Percentiles rank a stretch among this genome's conserved stretches.
These are phyloP conservation scores for Clohesyomyces aquaticus DNA, from an alignment of 495 filamentous ascomycete species.

Conservation along the genomic window DNA sequence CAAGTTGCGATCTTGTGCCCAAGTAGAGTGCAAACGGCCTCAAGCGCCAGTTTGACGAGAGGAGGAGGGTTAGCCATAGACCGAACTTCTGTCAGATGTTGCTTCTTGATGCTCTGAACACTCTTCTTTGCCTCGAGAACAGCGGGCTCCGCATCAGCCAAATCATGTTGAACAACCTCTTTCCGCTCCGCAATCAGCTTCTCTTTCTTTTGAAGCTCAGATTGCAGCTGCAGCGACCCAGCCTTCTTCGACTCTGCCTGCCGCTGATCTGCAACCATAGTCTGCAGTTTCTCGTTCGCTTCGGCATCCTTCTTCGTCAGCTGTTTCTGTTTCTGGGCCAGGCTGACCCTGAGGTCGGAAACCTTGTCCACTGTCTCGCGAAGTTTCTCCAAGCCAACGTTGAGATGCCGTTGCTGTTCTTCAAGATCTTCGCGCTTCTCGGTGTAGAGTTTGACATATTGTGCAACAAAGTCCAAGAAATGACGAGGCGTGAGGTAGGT, in stretches of 20 bases:
- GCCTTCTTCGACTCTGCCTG: slow-evolving; percentile 92
- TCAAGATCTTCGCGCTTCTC: slow-evolving; percentile 98
- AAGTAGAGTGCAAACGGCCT: slow-evolving; percentile 91
- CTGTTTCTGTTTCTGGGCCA: slow-evolving; percentile 91
- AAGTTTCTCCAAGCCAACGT: slow-evolving; percentile 97
- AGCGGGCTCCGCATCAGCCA: slow-evolving; percentile 90
- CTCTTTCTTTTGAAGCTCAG: slow-evolving; percentile 85
- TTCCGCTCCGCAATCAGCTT: slow-evolving; percentile 79
- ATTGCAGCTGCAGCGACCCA: slow-evolving; percentile 84
- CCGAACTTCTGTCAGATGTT: slow-evolving; percentile 95
- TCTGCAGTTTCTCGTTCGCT: slow-evolving; percentile 94
- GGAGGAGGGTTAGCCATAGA: slow-evolving; percentile 91
- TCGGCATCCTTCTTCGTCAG: slow-evolving; percentile 91
- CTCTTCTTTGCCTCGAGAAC: slow-evolving; percentile 91
- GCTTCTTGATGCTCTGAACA: slow-evolving; percentile 95
- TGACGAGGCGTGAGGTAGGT: slow-evolving; percentile 95
- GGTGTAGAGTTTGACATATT: slow-evolving; percentile 96
- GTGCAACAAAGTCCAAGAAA: slow-evolving; percentile 96
- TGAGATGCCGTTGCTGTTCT: slow-evolving; percentile 96
- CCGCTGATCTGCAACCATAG: slow-evolving; percentile 94
- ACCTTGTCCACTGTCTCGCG: slow-evolving; percentile 98
- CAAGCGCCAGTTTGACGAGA: slow-evolving; percentile 88
- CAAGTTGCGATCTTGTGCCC: slow-evolving; percentile 89
- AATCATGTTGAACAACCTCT: slow-evolving; percentile 83
- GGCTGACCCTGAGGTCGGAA: slow-evolving; percentile 81